These are phyloP conservation scores for Liriodendron chinense DNA, from an alignment of 164 flowering plant genomes.

Conservation along the genomic window DNA sequence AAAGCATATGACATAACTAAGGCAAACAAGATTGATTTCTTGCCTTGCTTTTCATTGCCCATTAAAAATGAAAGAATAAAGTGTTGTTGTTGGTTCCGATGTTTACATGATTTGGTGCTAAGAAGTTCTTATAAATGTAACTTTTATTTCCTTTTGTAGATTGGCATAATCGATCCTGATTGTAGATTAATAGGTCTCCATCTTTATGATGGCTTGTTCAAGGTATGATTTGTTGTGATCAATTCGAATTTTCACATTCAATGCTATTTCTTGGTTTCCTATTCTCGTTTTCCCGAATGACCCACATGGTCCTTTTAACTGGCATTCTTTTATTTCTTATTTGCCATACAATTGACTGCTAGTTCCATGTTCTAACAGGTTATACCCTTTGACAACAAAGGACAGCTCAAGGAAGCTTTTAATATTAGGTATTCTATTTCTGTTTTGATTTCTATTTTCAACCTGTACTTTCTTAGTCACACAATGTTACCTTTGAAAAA, in stretches of 20 bases:
- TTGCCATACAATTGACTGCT: not conserved
- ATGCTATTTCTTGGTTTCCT: not conserved
- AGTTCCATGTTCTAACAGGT: constrained; percentile 48
- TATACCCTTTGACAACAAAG: constrained; percentile 93
- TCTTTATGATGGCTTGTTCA: constrained; percentile 96
- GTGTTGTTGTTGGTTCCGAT: not conserved
- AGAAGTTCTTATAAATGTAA: not conserved
- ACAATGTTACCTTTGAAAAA: no score
- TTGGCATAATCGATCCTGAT: constrained; percentile 97
- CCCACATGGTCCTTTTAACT: not conserved
- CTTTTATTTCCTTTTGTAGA: constrained; percentile 40
- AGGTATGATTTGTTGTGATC: constrained; percentile 41
- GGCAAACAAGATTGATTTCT: no score
- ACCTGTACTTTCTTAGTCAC: no score
- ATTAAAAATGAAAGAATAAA: no score
- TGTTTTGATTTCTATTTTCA: not conserved
- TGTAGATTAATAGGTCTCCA: constrained; percentile 98
- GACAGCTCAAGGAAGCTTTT: constrained; percentile 96
- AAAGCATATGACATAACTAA: no score
- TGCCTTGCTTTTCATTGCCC: not conserved
- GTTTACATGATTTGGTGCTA: not conserved
- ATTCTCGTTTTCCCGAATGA: not conserved
- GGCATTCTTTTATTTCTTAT: not conserved
- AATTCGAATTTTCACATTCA: not conserved
- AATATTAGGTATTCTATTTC: constrained; percentile 66